These are phyloP conservation scores for Eucommia ulmoides DNA, from an alignment of 257 asterid species.

Conservation along the genomic window DNA sequence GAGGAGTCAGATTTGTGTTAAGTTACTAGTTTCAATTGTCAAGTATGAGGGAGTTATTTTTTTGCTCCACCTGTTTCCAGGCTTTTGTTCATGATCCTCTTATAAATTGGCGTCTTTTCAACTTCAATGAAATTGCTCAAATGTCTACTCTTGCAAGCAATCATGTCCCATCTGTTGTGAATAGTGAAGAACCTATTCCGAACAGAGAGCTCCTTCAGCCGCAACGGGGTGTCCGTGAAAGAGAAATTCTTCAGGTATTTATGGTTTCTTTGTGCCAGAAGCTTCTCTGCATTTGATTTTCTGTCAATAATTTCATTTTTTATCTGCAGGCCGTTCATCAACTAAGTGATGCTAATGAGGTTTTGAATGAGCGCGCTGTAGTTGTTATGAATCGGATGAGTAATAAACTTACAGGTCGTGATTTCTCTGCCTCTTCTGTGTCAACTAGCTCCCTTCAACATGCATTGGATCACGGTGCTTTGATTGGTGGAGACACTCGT, in stretches of 20 bases:
- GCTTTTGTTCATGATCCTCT: slow-evolving; percentile 99
- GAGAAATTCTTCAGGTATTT: slow-evolving; percentile 83
- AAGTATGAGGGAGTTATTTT: not conserved
- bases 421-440: slow-evolving; percentile 45
- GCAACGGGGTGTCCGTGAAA: slow-evolving; percentile 81
- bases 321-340: slow-evolving; percentile 74
- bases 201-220: slow-evolving; percentile 70
- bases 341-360: slow-evolving; percentile 97
- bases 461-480: slow-evolving; percentile 50
- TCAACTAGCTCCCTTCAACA: slow-evolving; percentile 53
- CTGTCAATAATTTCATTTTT: slow-evolving; percentile 8
- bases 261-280: not conserved
- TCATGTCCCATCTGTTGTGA: slow-evolving; percentile 49
- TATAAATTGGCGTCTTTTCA: slow-evolving; percentile 98
- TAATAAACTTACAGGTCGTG: slow-evolving; percentile 94
- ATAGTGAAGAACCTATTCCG: slow-evolving; percentile 52
- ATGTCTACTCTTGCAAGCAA: slow-evolving; percentile 55
- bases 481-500: slow-evolving; percentile 55
- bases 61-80: slow-evolving; percentile 26
- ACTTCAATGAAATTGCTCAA: slow-evolving; percentile 95
- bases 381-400: slow-evolving; percentile 98
- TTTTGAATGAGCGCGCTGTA: slow-evolving; percentile 87
- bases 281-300: not conserved
- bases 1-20: not conserved
- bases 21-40: not conserved